Base-by-base conservation (phyloP, 2,329 filamentous ascomycete species). In the Botryotinia globosa region DNA sequence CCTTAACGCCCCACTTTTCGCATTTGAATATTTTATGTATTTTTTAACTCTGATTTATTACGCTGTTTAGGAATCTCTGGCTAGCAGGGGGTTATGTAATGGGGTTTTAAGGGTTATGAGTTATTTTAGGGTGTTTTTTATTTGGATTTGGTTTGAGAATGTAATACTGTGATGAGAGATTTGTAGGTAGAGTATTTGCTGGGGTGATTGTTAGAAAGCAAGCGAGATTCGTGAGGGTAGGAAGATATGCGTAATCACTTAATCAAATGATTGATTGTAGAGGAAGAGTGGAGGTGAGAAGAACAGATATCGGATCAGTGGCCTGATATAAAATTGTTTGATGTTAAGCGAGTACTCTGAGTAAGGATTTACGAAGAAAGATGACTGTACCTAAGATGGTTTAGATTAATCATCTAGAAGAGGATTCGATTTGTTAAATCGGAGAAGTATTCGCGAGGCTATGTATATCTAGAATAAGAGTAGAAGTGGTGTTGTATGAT, bases 371-470 rank as follows among this genome's bases (percentile, higher is more conserved):
- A 8, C 4, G 25, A 12, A 48, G 20, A 48, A 2, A 29, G 25
- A 29, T 54, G 3, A n/a, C n/a, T 54, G 0, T 1, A 1, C 29
- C 3, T 4, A 14, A 29, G 14, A 54, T 54, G 10, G 4, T 29
- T 0, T 1, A 54, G 1, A 29, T 16, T n/a, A 16, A 54, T 54
- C 6, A 54, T 29, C n/a, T 29, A 18, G n/a, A 0, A 3, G 14
- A 18, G 3, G 18, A 54, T 8, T 10, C 8, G 9, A 54, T 51
- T 18, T 7, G 1, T 12, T n/a, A 2, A n/a, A 4, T 51, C 10
- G 2, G 0, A 14, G 12, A 12, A 12, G 14, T 14, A n/a, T 25
- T 14, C 4, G 5, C 6, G 10, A 12, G 1, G 10, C 4, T n/a
- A 14, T 14, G 9, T 51, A 2, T 2, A 51, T n/a, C 4, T 51